Evolutionary conservation across 2,329 filamentous ascomycete species (phyloP), one percentile per base, ranked within the genome.

Genomic region (Sarocladium brachiariae): DNA sequence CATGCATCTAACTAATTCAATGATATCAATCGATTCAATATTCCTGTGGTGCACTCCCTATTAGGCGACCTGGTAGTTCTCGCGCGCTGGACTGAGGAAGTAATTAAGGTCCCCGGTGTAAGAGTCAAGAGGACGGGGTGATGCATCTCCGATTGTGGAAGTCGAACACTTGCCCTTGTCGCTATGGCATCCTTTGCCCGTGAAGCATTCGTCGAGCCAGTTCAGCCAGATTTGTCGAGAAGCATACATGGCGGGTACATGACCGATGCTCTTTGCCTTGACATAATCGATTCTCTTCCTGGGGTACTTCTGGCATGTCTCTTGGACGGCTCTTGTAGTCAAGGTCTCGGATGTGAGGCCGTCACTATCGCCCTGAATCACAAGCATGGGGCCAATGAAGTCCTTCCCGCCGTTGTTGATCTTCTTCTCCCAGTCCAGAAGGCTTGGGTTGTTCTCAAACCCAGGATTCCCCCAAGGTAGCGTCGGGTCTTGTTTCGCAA

Each of bases 351-450:
- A 51, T 2, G 62, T 41, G 18, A 52, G 54, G 3, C 16, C 16
- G 23, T 67, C 63, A 1, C 37, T 51, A 2, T 56, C 58, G 11
- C 68, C 69, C 46, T 69, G 65, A 2, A 70, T 18, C 4, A 71
- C 63, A 0, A 71, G 56, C 54, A 72, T 51, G 3, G 67, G 69
- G 0, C 65, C 68, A 2, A 54, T 54, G 41, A 69, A 63, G 4
- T 62, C 55, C 33, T 58, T 62, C 2, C 62, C 58, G 1, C 66
- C 67, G 11, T 58, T 62, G 23, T 56, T 55, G 16, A 56, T 56
- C 1, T 65, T 41, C 16, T 60, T 53, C 1, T 55, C 53, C 49
- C 61, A 68, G 21, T 16, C 9, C 11, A 11, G 53, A 35, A 31
- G 49, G 31, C 2, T 48, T 48, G 19, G 21, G 30, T 4, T 56